Evolutionary conservation across 2,329 filamentous ascomycete genomes (phyloP).

Genomic region (Rhynchosporium secalis): DNA sequence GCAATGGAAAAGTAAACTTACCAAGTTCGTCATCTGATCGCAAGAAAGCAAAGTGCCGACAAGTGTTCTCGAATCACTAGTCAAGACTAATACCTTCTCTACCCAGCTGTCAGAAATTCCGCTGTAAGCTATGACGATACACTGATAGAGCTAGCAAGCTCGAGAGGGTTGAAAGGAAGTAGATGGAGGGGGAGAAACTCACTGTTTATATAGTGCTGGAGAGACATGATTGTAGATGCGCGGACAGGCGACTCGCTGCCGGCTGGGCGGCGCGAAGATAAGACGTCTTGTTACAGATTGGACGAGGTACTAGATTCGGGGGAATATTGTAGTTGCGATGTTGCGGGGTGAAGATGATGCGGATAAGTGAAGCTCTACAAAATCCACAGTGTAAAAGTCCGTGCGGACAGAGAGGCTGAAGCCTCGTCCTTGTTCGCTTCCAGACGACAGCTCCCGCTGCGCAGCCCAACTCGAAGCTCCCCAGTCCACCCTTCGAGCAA

Average conservation of each 20-base stretch:
- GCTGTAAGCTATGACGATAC: conserved; percentile 34
- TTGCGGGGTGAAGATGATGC: conserved; percentile 7
- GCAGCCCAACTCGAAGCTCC: conserved; percentile 15
- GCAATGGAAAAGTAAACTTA: conserved; percentile 40
- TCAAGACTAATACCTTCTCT: conserved; percentile 93
- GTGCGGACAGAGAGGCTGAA: conserved; percentile 19
- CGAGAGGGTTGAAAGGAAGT: neutral
- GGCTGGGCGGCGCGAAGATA: conserved; percentile 28
- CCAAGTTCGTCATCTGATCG: conserved; percentile 89
- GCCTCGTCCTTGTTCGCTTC: conserved; percentile 5
- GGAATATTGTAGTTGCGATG: conserved; percentile 1
- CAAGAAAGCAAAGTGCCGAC: conserved; percentile 81
- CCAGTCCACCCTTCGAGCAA: conserved; percentile 13
- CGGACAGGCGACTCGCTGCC: conserved; percentile 27
- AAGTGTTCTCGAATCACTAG: conserved; percentile 85
- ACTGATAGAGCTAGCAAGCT: neutral
- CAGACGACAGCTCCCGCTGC: conserved; percentile 14
- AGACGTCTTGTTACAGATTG: conserved; percentile 16
- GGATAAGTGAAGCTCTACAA: conserved; percentile 11
- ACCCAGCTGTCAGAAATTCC: conserved; percentile 40
- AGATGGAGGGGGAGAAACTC: conserved; percentile 33
- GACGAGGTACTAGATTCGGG: neutral
- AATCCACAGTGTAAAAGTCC: conserved; percentile 10
- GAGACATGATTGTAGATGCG: conserved; percentile 46
- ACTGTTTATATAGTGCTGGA: conserved; percentile 56